Conservation (phyloP, 2,329 filamentous ascomycete genomes). For the Nigrospora sphaerica region DNA sequence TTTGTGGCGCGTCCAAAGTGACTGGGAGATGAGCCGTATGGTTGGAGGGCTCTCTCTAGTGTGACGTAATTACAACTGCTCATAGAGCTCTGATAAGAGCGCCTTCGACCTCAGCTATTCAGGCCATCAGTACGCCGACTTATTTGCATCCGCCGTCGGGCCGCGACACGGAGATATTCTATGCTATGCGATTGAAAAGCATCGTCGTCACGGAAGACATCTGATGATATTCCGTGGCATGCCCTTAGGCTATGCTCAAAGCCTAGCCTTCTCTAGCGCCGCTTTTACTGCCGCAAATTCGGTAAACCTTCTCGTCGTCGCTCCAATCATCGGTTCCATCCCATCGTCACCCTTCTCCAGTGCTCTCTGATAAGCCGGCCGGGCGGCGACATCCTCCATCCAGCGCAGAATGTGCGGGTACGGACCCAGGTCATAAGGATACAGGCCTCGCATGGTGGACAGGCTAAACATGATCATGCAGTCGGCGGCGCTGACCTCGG, state of each 20-base stretch:
- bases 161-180: too few relatives aligned
- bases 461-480: conserved; percentile 55
- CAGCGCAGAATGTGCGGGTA: conserved; percentile 5
- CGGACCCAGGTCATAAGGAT: conserved; percentile 23
- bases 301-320: conserved; percentile 2
- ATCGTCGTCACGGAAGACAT: too few relatives aligned
- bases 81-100: background rate
- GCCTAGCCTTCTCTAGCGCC: background rate
- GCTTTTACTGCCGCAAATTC: conserved; percentile 2
- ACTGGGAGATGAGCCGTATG: too few relatives aligned
- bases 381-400: conserved; percentile 2
- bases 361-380: conserved; percentile 2
- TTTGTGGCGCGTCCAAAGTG: too few relatives aligned
- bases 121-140: too few relatives aligned
- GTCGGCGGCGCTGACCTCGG: conserved; percentile 58
- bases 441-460: conserved; percentile 47
- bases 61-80: background rate
- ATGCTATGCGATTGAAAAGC: too few relatives aligned
- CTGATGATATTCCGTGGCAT: too few relatives aligned
- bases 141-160: too few relatives aligned
- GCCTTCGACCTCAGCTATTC: too few relatives aligned
- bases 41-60: background rate
- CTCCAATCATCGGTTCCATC: conserved; percentile 5
- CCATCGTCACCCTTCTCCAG: conserved; percentile 4
- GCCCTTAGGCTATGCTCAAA: too few relatives aligned